Percentiles rank a stretch among this genome's conserved stretches.
Conservation (phyloP, 331 rosid genomes). For the Rosa hybrid region DNA sequence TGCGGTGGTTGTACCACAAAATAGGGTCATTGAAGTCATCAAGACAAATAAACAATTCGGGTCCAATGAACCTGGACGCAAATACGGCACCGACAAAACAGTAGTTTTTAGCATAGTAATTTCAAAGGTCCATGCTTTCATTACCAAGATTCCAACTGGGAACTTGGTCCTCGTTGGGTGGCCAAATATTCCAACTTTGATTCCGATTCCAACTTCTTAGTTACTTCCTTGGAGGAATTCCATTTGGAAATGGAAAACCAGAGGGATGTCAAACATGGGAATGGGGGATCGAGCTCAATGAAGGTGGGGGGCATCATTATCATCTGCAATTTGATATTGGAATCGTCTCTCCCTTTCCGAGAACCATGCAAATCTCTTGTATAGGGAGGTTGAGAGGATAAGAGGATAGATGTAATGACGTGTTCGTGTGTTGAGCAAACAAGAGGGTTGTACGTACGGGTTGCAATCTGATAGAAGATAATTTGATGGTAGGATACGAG, state of each 20-base stretch:
- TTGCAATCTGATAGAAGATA: neutral
- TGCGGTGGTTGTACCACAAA: neutral
- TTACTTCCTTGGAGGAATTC: neutral
- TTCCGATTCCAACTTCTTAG: neutral
- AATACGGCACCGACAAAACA: neutral
- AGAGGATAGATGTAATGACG: neutral
- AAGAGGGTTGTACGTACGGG: too few relatives aligned
- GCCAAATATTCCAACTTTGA: neutral
- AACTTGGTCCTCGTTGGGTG: neutral
- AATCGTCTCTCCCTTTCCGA: neutral
- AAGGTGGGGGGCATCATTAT: neutral
- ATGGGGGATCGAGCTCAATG: neutral
- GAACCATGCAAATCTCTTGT: neutral
- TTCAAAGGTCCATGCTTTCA: neutral
- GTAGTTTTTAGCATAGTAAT: neutral
- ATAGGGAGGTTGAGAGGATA: neutral
- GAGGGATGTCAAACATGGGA: neutral
- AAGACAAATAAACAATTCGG: neutral
- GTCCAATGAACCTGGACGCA: conserved; percentile 34
- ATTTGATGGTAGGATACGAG: neutral
- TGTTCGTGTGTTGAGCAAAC: neutral
- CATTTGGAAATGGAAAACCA: neutral
- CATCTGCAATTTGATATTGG: neutral
- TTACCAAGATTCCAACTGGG: neutral
- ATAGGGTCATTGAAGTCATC: conserved; percentile 1